phyloP scores from a whole-genome alignment of 495 filamentous ascomycete species.

The Neurospora sp. region DNA sequence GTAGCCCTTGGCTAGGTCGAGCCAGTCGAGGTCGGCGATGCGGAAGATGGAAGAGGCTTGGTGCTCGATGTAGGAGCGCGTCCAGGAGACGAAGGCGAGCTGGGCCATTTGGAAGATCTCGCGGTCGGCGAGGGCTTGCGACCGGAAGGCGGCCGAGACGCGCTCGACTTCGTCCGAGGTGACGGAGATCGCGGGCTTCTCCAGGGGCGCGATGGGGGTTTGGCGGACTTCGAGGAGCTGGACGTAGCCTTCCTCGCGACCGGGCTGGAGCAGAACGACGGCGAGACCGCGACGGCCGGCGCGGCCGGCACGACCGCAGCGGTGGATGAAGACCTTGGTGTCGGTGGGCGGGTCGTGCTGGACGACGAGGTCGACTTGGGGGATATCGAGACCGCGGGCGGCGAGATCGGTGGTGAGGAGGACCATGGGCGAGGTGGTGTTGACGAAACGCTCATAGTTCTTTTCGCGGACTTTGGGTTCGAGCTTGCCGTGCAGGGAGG shows the following conservation, averaged over 20 bases:
- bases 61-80: constrained; percentile 84
- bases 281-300: constrained; percentile 81
- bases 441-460: constrained; percentile 43
- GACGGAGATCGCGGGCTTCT: constrained; percentile 35
- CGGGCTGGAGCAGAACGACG: constrained; percentile 72
- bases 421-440: constrained; percentile 56
- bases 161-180: constrained; percentile 46
- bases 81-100: constrained; percentile 85
- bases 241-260: constrained; percentile 81
- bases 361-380: constrained; percentile 85
- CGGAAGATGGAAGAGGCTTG: constrained; percentile 87
- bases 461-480: constrained; percentile 51
- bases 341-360: constrained; percentile 88
- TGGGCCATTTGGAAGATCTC: constrained; percentile 80
- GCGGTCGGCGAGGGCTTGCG: constrained; percentile 58
- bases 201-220: constrained; percentile 65
- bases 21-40: constrained; percentile 72
- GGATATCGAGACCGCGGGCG: constrained; percentile 85
- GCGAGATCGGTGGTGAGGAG: constrained; percentile 59
- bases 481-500: constrained; percentile 89
- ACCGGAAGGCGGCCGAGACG: constrained; percentile 47
- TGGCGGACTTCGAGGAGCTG: constrained; percentile 79
- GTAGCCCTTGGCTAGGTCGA: constrained; percentile 70
- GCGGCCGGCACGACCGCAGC: constrained; percentile 84
- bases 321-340: constrained; percentile 90